Evolutionary conservation across 768 basidiomycete genomes (phyloP).

Genomic region (Suillus spraguei): DNA sequence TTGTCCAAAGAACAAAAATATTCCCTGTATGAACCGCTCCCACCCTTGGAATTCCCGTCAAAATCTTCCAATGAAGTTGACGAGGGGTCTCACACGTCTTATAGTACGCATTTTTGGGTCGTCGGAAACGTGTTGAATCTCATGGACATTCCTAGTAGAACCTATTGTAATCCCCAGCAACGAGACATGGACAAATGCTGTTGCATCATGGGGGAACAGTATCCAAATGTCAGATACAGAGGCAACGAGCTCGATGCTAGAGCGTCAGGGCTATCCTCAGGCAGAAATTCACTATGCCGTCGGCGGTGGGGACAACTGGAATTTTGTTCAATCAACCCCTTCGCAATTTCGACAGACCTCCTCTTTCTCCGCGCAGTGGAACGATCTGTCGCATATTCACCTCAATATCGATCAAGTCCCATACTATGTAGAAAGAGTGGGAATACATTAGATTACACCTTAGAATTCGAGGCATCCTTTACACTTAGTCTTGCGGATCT

Average conservation of each 20-base stretch:
- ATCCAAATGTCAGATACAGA: conserved; percentile 4
- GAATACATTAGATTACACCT: not conserved
- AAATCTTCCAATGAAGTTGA: not conserved
- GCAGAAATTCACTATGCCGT: not conserved
- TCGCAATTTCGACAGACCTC: conserved; percentile 1
- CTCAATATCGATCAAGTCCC: not conserved
- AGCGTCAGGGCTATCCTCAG: not conserved
- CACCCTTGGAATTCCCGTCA: not conserved
- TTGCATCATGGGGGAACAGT: not conserved
- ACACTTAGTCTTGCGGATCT: not conserved
- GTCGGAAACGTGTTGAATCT: not conserved
- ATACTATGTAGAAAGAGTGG: conserved; percentile 2
- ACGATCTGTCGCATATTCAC: not conserved
- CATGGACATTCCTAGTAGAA: not conserved
- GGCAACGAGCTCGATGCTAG: conserved; percentile 2
- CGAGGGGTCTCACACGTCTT: not conserved
- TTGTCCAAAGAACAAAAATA: conserved; percentile 1
- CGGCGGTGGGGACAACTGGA: not conserved
- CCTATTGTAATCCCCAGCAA: not conserved
- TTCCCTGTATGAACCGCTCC: conserved; percentile 4
- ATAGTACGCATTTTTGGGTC: not conserved
- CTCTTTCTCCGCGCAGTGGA: not conserved
- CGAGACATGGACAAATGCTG: conserved; percentile 3
- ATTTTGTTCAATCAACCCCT: conserved; percentile 7
- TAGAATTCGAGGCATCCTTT: not conserved